These are phyloP conservation scores for Aspergillus cristatus DNA, from an alignment of 495 filamentous ascomycete species.

Conservation along the genomic window DNA sequence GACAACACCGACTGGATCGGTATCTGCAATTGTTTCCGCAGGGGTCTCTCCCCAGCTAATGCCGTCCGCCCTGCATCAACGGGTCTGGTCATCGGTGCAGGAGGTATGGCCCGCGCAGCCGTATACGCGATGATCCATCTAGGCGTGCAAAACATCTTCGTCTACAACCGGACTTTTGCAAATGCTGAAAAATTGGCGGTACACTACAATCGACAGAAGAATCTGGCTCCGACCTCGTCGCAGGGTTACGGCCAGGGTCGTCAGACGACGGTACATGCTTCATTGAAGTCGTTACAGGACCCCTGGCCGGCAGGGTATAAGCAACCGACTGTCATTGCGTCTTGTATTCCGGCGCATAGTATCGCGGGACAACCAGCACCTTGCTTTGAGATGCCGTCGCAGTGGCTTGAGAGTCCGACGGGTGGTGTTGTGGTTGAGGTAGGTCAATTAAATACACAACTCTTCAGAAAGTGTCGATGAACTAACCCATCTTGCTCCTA, in stretches of 20 bases:
- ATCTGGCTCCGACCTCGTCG: constrained; percentile 17
- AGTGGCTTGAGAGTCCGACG: constrained; percentile 68
- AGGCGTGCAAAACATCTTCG: constrained; percentile 64
- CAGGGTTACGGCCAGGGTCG: constrained; percentile 8
- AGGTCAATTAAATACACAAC: constrained; percentile 11
- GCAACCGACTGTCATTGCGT: constrained; percentile 64
- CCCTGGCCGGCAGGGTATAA: constrained; percentile 55
- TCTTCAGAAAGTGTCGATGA: too few relatives aligned
- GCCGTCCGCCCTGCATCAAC: constrained; percentile 59
- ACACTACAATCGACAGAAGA: constrained; percentile 52
- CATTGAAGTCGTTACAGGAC: constrained; percentile 41
- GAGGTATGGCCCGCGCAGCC: constrained; percentile 73
- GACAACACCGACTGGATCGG: constrained; percentile 83
- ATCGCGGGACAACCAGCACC: constrained; percentile 53
- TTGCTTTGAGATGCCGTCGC: constrained; percentile 58
- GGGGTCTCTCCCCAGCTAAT: constrained; percentile 69
- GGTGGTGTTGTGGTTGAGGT: constrained; percentile 71
- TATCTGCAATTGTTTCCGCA: constrained; percentile 57
- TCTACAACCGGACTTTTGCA: constrained; percentile 56
- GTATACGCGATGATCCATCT: constrained; percentile 70
- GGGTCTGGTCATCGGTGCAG: constrained; percentile 66
- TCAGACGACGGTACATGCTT: constrained; percentile 42
- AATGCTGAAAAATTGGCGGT: constrained; percentile 54
- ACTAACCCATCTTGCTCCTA: too few relatives aligned
- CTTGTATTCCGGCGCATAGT: constrained; percentile 62